Evolutionary conservation across 1,139 yeast species (phyloP), one percentile per base, ranked within the genome.

Genomic region (Geotrichum phurueaensis): DNA sequence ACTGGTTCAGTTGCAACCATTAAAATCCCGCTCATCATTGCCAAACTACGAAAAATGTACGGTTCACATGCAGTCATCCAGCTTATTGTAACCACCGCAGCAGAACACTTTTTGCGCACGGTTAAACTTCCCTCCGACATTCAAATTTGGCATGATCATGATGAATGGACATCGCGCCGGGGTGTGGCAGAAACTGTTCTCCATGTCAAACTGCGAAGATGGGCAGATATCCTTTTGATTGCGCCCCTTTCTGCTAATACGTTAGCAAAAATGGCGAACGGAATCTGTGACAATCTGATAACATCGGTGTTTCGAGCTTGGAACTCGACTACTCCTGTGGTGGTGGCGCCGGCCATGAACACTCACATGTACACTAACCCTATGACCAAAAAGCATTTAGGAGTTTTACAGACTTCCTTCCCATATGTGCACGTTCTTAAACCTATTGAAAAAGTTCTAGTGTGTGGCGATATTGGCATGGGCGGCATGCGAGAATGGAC

Each of bases 401-500:
- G 76, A 45, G 74, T 85, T 45, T 76, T 94, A 53, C 76, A 75
- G 39, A 85, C 84, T 60, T 85, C 82, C 61, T 84, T 83, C 75
- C 83, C 85, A 18, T 86, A 84, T 80, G 84, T 92, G 63, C 92
- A 90, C 64, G 85, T 94, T 20, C 81, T 94, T 70, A 86, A 84
- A 69, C 99, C 99, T 0, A 92, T 94, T 31, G 99, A 94, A 70
- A 94, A 94, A 73, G 96, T 92, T 7, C 79, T 90, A 65, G 90
- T 89, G 3, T 90, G 96, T 77, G 99, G 99, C 57, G 99, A 94
- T 74, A 89, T 94, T 62, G 99, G 99, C 2, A 87, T 84, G 78
- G 99, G 99, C 29, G 99, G 98, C 10, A 94, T 94, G 99, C 81
- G 96, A 70, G 98, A 94, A 75, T 92, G 98, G 97, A 82, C 85